Percentiles rank a stretch among this genome's conserved stretches.
These are phyloP conservation scores for Meira miltonrushii DNA, from an alignment of 1,284 basidiomycete genomes.

Conservation along the genomic window DNA sequence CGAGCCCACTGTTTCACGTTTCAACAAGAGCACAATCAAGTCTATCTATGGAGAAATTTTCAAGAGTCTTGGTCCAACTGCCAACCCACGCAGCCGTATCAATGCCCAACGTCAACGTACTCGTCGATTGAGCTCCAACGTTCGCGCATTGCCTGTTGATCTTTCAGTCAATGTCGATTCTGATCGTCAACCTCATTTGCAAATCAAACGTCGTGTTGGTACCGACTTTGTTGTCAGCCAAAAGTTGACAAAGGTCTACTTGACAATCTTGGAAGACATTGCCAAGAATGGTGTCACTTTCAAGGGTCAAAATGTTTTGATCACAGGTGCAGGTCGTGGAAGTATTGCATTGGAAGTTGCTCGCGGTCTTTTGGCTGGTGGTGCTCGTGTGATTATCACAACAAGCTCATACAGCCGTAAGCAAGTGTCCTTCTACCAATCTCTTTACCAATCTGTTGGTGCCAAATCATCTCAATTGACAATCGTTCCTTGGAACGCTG, in stretches of 20 bases:
- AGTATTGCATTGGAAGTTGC: conserved; percentile 96
- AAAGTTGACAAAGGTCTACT: conserved; percentile 74
- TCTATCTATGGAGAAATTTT: conserved; percentile 93
- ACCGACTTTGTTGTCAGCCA: conserved; percentile 91
- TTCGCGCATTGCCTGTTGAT: conserved; percentile 60
- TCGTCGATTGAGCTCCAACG: conserved; percentile 17
- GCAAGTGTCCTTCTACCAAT: conserved; percentile 96
- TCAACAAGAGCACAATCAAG: conserved; percentile 96
- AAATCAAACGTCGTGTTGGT: conserved; percentile 96
- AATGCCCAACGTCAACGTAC: conserved; percentile 55
- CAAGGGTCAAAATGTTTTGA: conserved; percentile 94
- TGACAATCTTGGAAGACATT: conserved; percentile 94
- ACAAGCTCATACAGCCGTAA: conserved; percentile 62
- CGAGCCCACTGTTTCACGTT: conserved; percentile 90
- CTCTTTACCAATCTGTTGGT: conserved; percentile 91
- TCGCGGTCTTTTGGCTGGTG: conserved; percentile 91
- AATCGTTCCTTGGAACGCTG: conserved; percentile 97
- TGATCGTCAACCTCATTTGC: conserved; percentile 90
- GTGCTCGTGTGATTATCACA: conserved; percentile 91
- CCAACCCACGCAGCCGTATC: conserved; percentile 15
- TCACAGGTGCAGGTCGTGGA: conserved; percentile 95
- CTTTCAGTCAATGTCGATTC: conserved; percentile 8
- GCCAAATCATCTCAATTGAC: conserved; percentile 90
- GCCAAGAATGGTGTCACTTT: conserved; percentile 96
- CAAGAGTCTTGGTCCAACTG: conserved; percentile 59